Percentiles rank a stretch among this genome's conserved stretches.
These are phyloP conservation scores for Rhazya stricta DNA, from an alignment of 257 asterid genomes.

Conservation along the genomic window DNA sequence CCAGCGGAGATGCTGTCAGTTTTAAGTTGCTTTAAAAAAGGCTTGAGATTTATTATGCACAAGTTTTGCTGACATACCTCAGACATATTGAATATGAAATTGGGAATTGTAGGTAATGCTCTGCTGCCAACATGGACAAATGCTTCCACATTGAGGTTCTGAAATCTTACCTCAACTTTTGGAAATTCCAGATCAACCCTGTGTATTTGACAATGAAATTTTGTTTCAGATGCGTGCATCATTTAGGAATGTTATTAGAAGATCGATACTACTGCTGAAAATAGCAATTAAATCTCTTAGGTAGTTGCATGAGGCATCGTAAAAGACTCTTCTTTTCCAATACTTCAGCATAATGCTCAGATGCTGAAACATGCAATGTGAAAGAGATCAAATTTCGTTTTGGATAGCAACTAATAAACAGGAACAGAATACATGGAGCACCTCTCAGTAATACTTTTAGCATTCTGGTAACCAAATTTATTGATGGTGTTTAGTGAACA, in stretches of 20 bases:
- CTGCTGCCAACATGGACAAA: constrained; percentile 79
- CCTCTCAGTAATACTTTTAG: no score
- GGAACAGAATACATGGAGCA: neutral
- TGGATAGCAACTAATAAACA: no score
- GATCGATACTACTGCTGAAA: neutral
- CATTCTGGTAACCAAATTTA: neutral
- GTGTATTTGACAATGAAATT: constrained; percentile 17
- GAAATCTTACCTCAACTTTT: constrained; percentile 78
- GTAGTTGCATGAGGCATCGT: neutral
- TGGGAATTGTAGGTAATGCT: constrained; percentile 91
- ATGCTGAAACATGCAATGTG: neutral
- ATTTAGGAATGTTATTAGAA: neutral
- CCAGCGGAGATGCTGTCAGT: neutral
- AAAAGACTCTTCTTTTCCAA: no score
- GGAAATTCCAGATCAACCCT: constrained; percentile 90
- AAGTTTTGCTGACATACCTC: constrained; percentile 48
- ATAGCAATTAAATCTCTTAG: neutral
- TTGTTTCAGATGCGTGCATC: neutral
- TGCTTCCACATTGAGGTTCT: constrained; percentile 62
- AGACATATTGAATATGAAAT: constrained; percentile 72
- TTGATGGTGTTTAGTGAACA: neutral
- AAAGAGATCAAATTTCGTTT: neutral
- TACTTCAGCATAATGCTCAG: neutral
- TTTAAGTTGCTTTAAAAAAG: neutral
- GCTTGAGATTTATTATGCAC: neutral